phyloP scores from a whole-genome alignment of 768 basidiomycete species.

The Chiua virens region DNA sequence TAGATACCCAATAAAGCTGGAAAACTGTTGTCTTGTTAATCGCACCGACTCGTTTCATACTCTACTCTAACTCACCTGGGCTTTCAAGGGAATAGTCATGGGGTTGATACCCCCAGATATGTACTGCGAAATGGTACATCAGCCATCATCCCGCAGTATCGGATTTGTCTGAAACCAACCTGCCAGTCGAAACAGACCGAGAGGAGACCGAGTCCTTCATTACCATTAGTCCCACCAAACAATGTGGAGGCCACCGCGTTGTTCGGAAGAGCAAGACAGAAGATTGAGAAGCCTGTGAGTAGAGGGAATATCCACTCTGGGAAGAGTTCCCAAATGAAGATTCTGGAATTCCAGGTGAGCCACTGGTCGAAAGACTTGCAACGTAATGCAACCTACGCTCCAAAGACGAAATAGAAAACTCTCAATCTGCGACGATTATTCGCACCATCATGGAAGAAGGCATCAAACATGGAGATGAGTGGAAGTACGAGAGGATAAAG shows the following conservation, averaged over 20 bases:
- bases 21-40: constrained; percentile 31
- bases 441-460: constrained; percentile 42
- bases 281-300: constrained; percentile 57
- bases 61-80: constrained; percentile 34
- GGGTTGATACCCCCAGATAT: constrained; percentile 38
- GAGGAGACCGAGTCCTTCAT: constrained; percentile 62
- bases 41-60: background rate
- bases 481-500: constrained; percentile 37
- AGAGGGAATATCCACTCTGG: constrained; percentile 51
- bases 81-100: constrained; percentile 52
- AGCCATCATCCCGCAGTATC: background rate
- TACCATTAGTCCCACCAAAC: constrained; percentile 62
- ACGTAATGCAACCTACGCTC: constrained; percentile 33
- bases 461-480: constrained; percentile 27
- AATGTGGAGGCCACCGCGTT: constrained; percentile 51
- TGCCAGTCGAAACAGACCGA: constrained; percentile 66
- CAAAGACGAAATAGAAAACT: constrained; percentile 24
- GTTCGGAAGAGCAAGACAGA: constrained; percentile 57
- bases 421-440: constrained; percentile 42
- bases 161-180: constrained; percentile 27
- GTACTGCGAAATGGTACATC: constrained; percentile 13
- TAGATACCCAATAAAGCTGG: constrained; percentile 47
- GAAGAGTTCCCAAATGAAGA: constrained; percentile 30
- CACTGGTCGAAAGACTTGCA: background rate
- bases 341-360: constrained; percentile 19